Conservation (phyloP, 768 basidiomycete species). For the Tricholoma furcatifolium region DNA sequence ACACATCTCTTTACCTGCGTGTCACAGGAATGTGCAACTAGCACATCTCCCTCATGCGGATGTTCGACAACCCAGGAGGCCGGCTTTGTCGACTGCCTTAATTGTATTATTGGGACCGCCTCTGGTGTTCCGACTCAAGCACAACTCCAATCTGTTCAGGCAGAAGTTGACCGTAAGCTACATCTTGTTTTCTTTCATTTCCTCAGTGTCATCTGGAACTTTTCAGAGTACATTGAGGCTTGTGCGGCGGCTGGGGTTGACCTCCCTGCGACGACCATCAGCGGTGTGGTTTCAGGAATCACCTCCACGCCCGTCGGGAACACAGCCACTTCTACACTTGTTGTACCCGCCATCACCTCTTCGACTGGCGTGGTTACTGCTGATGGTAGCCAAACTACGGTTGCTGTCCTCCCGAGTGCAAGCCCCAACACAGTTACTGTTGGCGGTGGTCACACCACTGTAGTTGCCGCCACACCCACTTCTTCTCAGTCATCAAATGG, state of each 20-base stretch:
- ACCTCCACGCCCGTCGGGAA: conserved; percentile 1
- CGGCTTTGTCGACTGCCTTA: conserved; percentile 10
- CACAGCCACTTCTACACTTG: neutral
- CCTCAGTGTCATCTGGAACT: neutral
- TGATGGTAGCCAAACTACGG: neutral
- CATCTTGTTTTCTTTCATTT: neutral
- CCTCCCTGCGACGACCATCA: conserved; percentile 13
- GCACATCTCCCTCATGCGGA: conserved; percentile 2
- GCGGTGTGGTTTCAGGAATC: conserved; percentile 4
- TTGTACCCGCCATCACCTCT: neutral
- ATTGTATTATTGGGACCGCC: conserved; percentile 9
- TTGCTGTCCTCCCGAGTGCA: too few species aligned
- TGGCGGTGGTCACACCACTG: neutral
- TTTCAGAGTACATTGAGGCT: conserved; percentile 9
- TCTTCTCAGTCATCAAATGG: neutral
- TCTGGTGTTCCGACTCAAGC: neutral
- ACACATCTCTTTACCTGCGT: neutral
- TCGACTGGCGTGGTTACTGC: neutral
- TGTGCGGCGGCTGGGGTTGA: conserved; percentile 8
- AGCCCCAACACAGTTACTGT: too few species aligned
- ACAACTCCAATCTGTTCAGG: neutral
- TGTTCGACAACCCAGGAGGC: conserved; percentile 7
- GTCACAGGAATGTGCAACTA: conserved; percentile 2
- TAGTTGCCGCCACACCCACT: neutral
- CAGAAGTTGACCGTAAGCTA: conserved; percentile 8